Conservation (phyloP, 2,329 filamentous ascomycete species). For the Exophiala calicioides region DNA sequence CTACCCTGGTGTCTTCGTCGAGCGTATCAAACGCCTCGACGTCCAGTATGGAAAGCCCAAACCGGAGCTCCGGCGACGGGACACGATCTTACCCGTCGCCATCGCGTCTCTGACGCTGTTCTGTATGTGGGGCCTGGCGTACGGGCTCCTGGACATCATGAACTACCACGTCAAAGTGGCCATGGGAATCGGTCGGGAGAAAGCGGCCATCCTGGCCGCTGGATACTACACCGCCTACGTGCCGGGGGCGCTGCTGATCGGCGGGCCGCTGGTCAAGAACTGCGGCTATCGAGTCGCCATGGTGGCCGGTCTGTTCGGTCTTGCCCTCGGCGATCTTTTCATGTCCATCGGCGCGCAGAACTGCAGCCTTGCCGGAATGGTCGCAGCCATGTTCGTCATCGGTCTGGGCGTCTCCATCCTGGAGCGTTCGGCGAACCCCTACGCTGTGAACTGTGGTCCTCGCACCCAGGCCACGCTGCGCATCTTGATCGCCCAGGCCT, state of each 20-base stretch:
- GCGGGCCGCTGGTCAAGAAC: conserved; percentile 26
- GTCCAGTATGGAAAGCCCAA: conserved; percentile 21
- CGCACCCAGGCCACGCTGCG: conserved; percentile 73
- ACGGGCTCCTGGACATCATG: conserved; percentile 52
- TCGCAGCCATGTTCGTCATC: conserved; percentile 64
- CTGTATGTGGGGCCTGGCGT: conserved; percentile 56
- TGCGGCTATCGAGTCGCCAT: conserved; percentile 65
- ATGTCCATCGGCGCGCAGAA: conserved; percentile 28
- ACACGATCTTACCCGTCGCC: conserved; percentile 23
- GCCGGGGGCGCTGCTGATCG: conserved; percentile 27
- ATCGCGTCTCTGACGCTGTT: conserved; percentile 39
- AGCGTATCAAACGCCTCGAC: conserved; percentile 38
- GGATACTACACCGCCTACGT: conserved; percentile 30
- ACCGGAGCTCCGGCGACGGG: conserved; percentile 11
- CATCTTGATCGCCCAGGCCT: conserved; percentile 74
- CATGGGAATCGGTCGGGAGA: conserved; percentile 25
- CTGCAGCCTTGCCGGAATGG: conserved; percentile 26
- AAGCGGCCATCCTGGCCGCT: conserved; percentile 29
- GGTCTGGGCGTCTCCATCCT: conserved; percentile 72
- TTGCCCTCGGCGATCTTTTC: conserved; percentile 73
- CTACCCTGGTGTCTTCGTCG: conserved; percentile 65
- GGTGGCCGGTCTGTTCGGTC: conserved; percentile 69
- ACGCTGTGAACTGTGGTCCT: conserved; percentile 73
- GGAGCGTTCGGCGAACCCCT: conserved; percentile 77
- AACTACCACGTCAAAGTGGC: conserved; percentile 38